A percentile compares a stretch with the other conserved stretches of the same genome.
Evolutionary conservation across 2,329 filamentous ascomycete genomes (phyloP).

Genomic region (Zasmidium citrigriseum): DNA sequence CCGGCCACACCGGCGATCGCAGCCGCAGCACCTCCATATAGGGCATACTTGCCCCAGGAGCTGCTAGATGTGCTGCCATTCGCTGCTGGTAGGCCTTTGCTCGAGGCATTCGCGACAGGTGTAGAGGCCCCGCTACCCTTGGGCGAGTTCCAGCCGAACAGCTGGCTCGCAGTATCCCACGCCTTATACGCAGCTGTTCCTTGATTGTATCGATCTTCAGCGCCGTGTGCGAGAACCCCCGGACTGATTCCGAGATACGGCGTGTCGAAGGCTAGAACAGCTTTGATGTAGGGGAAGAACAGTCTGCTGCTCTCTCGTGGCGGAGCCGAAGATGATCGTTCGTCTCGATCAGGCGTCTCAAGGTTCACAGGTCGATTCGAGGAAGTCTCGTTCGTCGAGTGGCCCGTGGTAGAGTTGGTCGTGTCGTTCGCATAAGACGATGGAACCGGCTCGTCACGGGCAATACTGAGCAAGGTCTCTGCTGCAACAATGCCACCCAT

Average conservation of each 20-base stretch:
- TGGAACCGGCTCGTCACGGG: conserved; percentile 61
- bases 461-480: conserved; percentile 76
- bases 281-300: conserved; percentile 93
- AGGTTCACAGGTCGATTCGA: background rate
- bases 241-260: conserved; percentile 83
- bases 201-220: conserved; percentile 81
- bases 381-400: background rate
- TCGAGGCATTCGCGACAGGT: conserved; percentile 27
- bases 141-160: conserved; percentile 47
- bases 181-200: conserved; percentile 69
- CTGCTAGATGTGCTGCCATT: conserved; percentile 30
- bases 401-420: conserved; percentile 18
- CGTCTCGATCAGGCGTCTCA: background rate
- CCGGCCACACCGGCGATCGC: conserved; percentile 80
- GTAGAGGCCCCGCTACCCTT: conserved; percentile 14
- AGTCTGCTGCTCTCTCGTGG: conserved; percentile 39
- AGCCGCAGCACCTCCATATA: conserved; percentile 79
- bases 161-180: conserved; percentile 62
- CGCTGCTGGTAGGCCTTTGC: conserved; percentile 33
- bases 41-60: conserved; percentile 64
- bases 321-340: conserved; percentile 18
- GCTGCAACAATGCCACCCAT: conserved; percentile 93
- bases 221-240: conserved; percentile 80
- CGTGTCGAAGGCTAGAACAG: conserved; percentile 62
- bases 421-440: conserved; percentile 27